Percentiles rank a stretch among this genome's conserved stretches.
phyloP scores from a whole-genome alignment of 164 flowering plant species.

The Stephania yunnanensis region DNA sequence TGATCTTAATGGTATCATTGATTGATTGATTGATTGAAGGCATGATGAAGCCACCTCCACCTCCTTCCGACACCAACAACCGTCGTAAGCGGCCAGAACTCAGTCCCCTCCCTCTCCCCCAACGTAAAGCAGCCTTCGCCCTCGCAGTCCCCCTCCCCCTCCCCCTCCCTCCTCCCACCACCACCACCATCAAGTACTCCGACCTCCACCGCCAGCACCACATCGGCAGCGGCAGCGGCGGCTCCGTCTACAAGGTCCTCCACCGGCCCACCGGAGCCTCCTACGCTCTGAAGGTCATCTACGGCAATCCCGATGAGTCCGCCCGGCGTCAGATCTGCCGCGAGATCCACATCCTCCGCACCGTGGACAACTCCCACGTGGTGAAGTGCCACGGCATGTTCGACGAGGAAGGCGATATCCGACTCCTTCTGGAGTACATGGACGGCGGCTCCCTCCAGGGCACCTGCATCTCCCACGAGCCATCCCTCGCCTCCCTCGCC shows the following conservation, averaged over 20 bases:
- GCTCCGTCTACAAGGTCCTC: conserved; percentile 77
- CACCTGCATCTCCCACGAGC: conserved; percentile 37
- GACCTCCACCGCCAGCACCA: conserved; percentile 58
- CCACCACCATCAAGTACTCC: conserved; percentile 24
- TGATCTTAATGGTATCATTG: too few relatives aligned
- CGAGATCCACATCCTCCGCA: conserved; percentile 75
- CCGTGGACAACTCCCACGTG: conserved; percentile 59
- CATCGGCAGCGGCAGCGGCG: conserved; percentile 78
- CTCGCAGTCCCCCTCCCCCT: conserved; percentile 27
- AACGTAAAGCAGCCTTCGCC: conserved; percentile 32
- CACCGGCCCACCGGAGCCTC: conserved; percentile 43
- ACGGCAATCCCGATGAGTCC: conserved; percentile 73
- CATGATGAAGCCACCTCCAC: conserved; percentile 24
- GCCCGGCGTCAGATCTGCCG: conserved; percentile 78
- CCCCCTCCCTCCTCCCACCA: conserved; percentile 63
- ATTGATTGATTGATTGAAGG: too few relatives aligned
- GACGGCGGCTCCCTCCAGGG: conserved; percentile 79
- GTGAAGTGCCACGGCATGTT: conserved; percentile 74
- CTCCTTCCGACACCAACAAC: conserved; percentile 21
- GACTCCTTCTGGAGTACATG: conserved; percentile 77
- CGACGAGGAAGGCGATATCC: conserved; percentile 76
- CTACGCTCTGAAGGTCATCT: conserved; percentile 80
- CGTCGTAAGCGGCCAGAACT: conserved; percentile 51
- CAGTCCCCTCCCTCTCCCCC: conserved; percentile 59
- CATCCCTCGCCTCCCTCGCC: conserved; percentile 38